A percentile compares a stretch with the other conserved stretches of the same genome.
Evolutionary conservation across 305 asterid species (phyloP).

Genomic region (Fraxinus latifolia): DNA sequence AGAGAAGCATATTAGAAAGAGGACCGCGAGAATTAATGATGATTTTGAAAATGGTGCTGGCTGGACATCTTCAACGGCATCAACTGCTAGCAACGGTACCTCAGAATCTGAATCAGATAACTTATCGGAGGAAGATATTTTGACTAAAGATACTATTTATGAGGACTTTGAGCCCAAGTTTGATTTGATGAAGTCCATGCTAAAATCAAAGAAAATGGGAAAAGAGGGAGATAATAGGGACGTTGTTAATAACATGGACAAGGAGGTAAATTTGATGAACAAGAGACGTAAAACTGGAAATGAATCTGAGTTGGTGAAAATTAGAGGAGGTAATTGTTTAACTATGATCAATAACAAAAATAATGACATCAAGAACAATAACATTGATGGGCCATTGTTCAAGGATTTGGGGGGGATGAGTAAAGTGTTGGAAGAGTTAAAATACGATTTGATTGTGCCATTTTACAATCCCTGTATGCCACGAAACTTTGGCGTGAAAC

Average conservation of each 20-base stretch:
- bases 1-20: too few relatives aligned
- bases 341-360: constrained; percentile 1
- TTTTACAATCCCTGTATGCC: constrained; percentile 59
- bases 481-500: constrained; percentile 56
- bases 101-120: too few relatives aligned
- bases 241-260: constrained; percentile 38
- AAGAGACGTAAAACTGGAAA: background rate
- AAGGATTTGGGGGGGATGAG: constrained; percentile 84
- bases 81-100: too few relatives aligned
- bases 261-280: constrained; percentile 36
- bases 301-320: too few relatives aligned
- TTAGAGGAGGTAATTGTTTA: background rate
- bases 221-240: constrained; percentile 29
- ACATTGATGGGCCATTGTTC: constrained; percentile 48
- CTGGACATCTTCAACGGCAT: too few relatives aligned
- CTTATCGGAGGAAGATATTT: too few relatives aligned
- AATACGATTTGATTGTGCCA: constrained; percentile 65
- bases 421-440: constrained; percentile 57
- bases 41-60: too few relatives aligned
- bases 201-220: constrained; percentile 32
- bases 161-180: too few relatives aligned
- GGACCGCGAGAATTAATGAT: too few relatives aligned
- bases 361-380: constrained; percentile 9
- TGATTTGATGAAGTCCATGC: too few relatives aligned
- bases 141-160: too few relatives aligned